Evolutionary conservation across 768 basidiomycete species (phyloP), one percentile per base, ranked within the genome.

Genomic region (Pholiota molesta): DNA sequence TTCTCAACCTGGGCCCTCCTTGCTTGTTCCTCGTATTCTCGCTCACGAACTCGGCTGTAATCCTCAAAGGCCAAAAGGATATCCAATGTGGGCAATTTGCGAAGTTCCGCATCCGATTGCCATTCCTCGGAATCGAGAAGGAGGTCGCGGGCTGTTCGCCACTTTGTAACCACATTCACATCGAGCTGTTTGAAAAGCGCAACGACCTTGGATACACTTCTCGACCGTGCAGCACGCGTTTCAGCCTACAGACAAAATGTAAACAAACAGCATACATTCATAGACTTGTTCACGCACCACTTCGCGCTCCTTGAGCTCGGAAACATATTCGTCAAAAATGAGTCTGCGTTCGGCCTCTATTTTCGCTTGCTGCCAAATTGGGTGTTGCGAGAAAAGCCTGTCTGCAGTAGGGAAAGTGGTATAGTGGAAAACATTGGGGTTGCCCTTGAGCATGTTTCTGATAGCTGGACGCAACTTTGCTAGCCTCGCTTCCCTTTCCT

Each of bases 51-150:
- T 60, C 91, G 86, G 62, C 93, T 91, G 71, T 96, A 96, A 72
- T 96, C 95, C 73, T 99, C 97, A 67, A 95, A 99, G 0, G 94
- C 92, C 39, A 92, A 84, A 23, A 99, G 81, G 61, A 99, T 91
- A 70, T 99, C 97, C 39, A 99, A 81, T 1, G 90, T 91, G 11
- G 97, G 97, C 44, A 98, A 81, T 68, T 84, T 88, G 64, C 86
- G 89, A 54, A 99, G 78, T 63, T 95, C 91, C 0, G 79, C 67
- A 68, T 99, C 95, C 28, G 77, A 74, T 49, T 82, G 84, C 90
- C 92, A 99, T 51, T 90, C 90, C 0, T 88, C 83, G 1, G 94
- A 92, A 19, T 89, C 87, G 9, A 86, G 69, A 40, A 99, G 84
- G 65, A 91, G 80, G 17, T 86, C 82, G 66, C 92, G 90, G 0